A percentile compares a stretch with the other conserved stretches of the same genome.
phyloP scores from a whole-genome alignment of 495 filamentous ascomycete species.

The Staphylotrichum longicolle region DNA sequence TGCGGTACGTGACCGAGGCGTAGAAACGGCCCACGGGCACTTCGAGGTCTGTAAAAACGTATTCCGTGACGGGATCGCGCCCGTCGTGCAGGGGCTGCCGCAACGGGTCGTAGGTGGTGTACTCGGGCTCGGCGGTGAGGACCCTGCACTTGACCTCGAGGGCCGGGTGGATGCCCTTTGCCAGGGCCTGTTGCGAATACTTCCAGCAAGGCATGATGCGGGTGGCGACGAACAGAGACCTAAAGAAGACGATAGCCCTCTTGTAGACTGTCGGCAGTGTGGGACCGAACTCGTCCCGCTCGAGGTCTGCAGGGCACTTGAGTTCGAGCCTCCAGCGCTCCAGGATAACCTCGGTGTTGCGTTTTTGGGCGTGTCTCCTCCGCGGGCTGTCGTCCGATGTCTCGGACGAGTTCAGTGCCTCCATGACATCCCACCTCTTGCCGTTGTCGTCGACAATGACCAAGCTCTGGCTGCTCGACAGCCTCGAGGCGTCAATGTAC shows the following conservation, averaged over 20 bases:
- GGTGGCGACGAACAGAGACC: constrained; percentile 82
- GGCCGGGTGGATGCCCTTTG: constrained; percentile 61
- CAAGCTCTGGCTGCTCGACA: constrained; percentile 82
- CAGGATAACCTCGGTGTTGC: constrained; percentile 68
- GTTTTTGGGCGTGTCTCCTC: constrained; percentile 33
- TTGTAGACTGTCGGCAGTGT: constrained; percentile 90
- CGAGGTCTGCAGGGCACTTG: constrained; percentile 51
- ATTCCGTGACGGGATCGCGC: constrained; percentile 67
- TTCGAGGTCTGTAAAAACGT: constrained; percentile 74
- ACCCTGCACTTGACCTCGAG: constrained; percentile 81
- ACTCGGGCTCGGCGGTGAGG: constrained; percentile 52
- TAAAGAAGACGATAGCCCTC: constrained; percentile 89
- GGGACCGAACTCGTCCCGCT: constrained; percentile 60
- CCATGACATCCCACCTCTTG: constrained; percentile 86
- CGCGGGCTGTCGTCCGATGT: constrained; percentile 52
- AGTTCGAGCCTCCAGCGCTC: constrained; percentile 89
- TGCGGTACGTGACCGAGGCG: constrained; percentile 77
- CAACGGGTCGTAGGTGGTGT: constrained; percentile 60
- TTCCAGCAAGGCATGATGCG: constrained; percentile 87
- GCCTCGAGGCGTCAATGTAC: constrained; percentile 75
- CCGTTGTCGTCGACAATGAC: constrained; percentile 84
- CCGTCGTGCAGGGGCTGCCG: constrained; percentile 69
- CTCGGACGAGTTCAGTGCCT: constrained; percentile 68
- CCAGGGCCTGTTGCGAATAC: constrained; percentile 66
- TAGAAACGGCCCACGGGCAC: constrained; percentile 83